Conservation (phyloP, 2,329 filamentous ascomycete species). For the Diaporthe sp. region DNA sequence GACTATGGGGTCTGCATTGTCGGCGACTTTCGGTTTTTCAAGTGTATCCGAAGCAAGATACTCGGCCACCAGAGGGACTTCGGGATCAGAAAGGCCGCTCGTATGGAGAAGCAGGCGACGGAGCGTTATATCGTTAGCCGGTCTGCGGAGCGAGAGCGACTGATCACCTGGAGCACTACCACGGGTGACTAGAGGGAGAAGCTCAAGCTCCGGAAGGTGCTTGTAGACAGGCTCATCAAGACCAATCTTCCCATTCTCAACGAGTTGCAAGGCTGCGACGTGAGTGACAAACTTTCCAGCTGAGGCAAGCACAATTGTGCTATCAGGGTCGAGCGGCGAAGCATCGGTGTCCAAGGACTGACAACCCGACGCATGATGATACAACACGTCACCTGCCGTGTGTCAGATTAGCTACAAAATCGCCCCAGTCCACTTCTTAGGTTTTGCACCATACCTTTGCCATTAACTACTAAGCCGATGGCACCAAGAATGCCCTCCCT, state of each 20-base stretch:
- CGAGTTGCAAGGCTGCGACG: background rate
- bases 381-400: background rate
- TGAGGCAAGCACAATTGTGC: background rate
- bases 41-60: background rate
- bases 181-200: background rate
- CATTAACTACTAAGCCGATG: background rate
- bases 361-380: background rate
- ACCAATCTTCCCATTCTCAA: background rate
- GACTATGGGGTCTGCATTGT: background rate
- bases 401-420: background rate
- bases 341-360: background rate
- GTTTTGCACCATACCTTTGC: background rate
- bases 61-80: background rate
- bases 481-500: background rate
- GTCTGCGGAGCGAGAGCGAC: background rate
- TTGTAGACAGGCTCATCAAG: constrained; percentile 10
- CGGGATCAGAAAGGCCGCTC: constrained; percentile 1
- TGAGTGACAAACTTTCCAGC: background rate
- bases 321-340: background rate
- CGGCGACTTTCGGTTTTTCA: background rate
- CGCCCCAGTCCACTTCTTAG: no score
- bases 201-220: background rate
- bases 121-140: background rate
- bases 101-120: constrained; percentile 15
- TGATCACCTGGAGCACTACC: background rate